Evolutionary conservation across 805 yeast species (phyloP).

Genomic region (Debaryomyces castellii): DNA sequence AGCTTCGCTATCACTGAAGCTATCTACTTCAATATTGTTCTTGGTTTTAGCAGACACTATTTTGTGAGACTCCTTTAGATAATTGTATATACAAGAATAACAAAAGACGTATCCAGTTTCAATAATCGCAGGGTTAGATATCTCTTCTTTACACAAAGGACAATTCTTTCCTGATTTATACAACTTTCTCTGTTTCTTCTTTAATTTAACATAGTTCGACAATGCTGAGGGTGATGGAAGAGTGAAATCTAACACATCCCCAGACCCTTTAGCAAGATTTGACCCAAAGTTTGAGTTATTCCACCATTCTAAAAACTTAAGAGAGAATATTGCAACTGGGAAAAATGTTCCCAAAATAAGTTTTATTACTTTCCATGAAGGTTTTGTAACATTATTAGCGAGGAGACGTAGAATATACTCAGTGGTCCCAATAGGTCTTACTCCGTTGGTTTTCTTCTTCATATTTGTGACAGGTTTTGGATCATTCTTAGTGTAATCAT

Average conservation of each 20-base stretch:
- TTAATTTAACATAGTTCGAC: slow-evolving; percentile 10
- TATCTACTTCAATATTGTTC: slow-evolving; percentile 8
- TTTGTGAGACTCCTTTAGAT: slow-evolving; percentile 50
- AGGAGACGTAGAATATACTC: slow-evolving; percentile 33
- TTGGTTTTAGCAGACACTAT: slow-evolving; percentile 17
- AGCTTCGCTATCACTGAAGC: slow-evolving; percentile 8
- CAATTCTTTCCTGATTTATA: slow-evolving; percentile 43
- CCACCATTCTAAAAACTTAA: slow-evolving; percentile 95
- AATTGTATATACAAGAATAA: slow-evolving; percentile 77
- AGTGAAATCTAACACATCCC: slow-evolving; percentile 44
- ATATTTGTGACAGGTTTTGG: slow-evolving; percentile 11
- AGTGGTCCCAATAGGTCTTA: slow-evolving; percentile 40
- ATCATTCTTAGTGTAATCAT: slow-evolving; percentile 45
- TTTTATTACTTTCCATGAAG: slow-evolving; percentile 31
- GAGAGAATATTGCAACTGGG: slow-evolving; percentile 77
- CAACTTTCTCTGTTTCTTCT: slow-evolving; percentile 13
- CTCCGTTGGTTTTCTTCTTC: slow-evolving; percentile 20
- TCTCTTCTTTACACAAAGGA: slow-evolving; percentile 64
- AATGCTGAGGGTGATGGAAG: slow-evolving; percentile 48
- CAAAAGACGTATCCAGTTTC: slow-evolving; percentile 93
- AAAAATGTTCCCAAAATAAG: slow-evolving; percentile 51
- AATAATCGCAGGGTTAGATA: slow-evolving; percentile 79
- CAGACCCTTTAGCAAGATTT: slow-evolving; percentile 50
- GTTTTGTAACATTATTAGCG: slow-evolving; percentile 20
- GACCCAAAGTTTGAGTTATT: slow-evolving; percentile 69